These are phyloP conservation scores for Phialemonium atrogriseum DNA, from an alignment of 2,329 filamentous ascomycete species.

Conservation along the genomic window DNA sequence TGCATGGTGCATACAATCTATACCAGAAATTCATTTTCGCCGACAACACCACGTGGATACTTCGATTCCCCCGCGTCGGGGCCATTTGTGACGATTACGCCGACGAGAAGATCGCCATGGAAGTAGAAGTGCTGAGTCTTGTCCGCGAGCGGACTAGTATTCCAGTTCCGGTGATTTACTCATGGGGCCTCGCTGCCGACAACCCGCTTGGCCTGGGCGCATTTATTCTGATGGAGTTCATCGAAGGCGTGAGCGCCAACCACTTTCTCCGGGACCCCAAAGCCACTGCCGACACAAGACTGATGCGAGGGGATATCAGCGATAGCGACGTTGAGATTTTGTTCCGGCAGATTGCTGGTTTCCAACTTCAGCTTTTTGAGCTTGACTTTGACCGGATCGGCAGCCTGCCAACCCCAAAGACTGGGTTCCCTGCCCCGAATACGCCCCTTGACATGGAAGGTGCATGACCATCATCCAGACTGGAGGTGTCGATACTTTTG, in stretches of 20 bases:
- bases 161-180: slow-evolving; percentile 1
- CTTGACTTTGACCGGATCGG: slow-evolving; percentile 21
- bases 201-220: slow-evolving; percentile 2
- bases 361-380: slow-evolving; percentile 19
- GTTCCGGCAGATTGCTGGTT: slow-evolving; percentile 10
- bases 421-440: slow-evolving; percentile 8
- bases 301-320: slow-evolving; percentile 17
- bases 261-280: neutral
- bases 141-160: slow-evolving; percentile 2
- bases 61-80: neutral
- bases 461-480: slow-evolving; percentile 20
- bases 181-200: slow-evolving; percentile 1
- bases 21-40: neutral
- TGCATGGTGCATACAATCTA: neutral
- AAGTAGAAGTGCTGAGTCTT: neutral
- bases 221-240: slow-evolving; percentile 3
- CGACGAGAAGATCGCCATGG: slow-evolving; percentile 8
- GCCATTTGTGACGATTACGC: neutral
- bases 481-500: slow-evolving; percentile 19
- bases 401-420: slow-evolving; percentile 15
- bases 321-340: slow-evolving; percentile 15
- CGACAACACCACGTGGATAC: neutral
- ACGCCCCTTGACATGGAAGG: slow-evolving; percentile 24
- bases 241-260: slow-evolving; percentile 1
- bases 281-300: neutral